Evolutionary conservation across 768 basidiomycete genomes (phyloP), one percentile per base, ranked within the genome.

Genomic region (Termitomyces titanicus): DNA sequence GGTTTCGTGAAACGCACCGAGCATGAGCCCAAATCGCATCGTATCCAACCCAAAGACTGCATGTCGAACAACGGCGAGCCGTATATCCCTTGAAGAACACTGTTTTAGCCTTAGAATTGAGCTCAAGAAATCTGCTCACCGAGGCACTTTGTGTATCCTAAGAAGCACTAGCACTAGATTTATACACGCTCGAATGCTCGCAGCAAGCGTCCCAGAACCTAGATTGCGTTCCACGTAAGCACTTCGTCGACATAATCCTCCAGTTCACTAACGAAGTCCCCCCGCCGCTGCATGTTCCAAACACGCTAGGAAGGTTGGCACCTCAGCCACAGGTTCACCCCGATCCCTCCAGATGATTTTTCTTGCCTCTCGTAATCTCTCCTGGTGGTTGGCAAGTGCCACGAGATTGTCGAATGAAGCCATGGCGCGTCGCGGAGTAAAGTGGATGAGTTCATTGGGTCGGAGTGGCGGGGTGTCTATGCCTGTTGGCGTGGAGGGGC

Each of bases 31-130:
- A 59, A 96, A 95, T 18, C 94, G 76, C 64, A 88, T 80, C 0
- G 91, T 86, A 64, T 97, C 94, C 39, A 74, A 58, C 0, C 94
- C 94, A 61, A 97, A 90, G 42, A 96, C 74, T 0, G 93, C 94
- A 72, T 83, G 89, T 3, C 88, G 82, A 47, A 97, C 77, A 22
- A 94, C 68, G 4, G 81, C 70, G 8, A 89, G 70, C 10, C 88
- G 82, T 52, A 79, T 70, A n/a, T 82, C 73, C 63, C 90, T 94
- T 62, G 5, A 33, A 42, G 27, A 11, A 31, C 45, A 42, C 24
- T 33, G 42, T 22, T 15, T 38, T 17, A 20, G 55, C 9, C 33
- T 54, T 25, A 12, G 15, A 15, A 34, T 15, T 2, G 9, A 15
- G 38, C 11, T 37, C 44, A 31, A 46, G 8, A 37, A 22, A 12